phyloP scores from a whole-genome alignment of 805 yeast genomes.

The Ogataea corticis region DNA sequence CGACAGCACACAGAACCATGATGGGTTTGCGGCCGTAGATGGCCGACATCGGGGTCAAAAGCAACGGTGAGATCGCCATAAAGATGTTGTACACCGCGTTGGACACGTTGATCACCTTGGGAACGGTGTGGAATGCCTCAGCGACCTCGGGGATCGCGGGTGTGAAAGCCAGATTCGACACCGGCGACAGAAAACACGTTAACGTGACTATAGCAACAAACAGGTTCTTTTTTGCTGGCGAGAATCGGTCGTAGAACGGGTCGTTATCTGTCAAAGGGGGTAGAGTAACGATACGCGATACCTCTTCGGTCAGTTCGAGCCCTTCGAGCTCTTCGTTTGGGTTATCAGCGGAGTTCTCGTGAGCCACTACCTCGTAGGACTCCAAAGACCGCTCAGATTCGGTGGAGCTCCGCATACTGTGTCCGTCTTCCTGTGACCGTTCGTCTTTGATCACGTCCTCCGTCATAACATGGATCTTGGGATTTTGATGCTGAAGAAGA shows the following conservation, averaged over 20 bases:
- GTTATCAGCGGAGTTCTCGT: slow-evolving; percentile 2
- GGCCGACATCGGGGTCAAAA: slow-evolving; percentile 51
- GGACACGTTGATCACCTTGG: slow-evolving; percentile 47
- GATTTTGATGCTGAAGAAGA: no score
- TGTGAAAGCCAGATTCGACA: slow-evolving; percentile 44
- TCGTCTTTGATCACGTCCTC: no score
- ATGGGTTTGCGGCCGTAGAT: slow-evolving; percentile 51
- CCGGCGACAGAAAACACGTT: slow-evolving; percentile 47
- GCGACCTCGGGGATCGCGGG: slow-evolving; percentile 58
- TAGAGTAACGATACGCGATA: slow-evolving; percentile 15
- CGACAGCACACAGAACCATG: slow-evolving; percentile 42
- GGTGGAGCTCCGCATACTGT: background rate
- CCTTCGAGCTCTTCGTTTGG: slow-evolving; percentile 4
- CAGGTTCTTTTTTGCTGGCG: slow-evolving; percentile 27
- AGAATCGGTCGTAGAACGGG: slow-evolving; percentile 30
- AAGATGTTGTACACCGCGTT: slow-evolving; percentile 51
- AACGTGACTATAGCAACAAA: slow-evolving; percentile 37
- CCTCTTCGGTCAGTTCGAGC: slow-evolving; percentile 13
- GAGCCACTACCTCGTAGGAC: slow-evolving; percentile 2
- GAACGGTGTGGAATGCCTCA: slow-evolving; percentile 43
- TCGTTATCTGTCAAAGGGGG: slow-evolving; percentile 29
- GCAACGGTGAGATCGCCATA: slow-evolving; percentile 55
- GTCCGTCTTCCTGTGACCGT: no score
- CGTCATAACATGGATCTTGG: no score
- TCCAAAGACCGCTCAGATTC: background rate